Conservation (phyloP, 768 basidiomycete genomes). For the Suillus clintonianus region DNA sequence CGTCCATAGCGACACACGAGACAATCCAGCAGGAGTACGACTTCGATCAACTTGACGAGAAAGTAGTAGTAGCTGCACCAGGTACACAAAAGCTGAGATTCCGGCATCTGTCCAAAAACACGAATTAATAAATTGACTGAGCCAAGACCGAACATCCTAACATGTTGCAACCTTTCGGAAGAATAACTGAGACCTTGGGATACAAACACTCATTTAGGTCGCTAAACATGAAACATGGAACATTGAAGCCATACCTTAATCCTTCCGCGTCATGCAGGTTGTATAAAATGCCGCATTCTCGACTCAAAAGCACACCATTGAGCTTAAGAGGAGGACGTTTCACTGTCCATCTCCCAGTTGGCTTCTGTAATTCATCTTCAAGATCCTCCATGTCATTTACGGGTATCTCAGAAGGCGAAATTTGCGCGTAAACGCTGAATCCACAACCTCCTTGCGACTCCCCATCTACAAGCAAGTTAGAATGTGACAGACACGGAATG, state of each 20-base stretch:
- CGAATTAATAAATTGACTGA: conserved; percentile 7
- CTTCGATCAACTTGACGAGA: conserved; percentile 75
- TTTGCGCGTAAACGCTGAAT: conserved; percentile 66
- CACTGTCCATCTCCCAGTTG: conserved; percentile 69
- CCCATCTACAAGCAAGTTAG: conserved; percentile 40
- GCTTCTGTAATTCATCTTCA: conserved; percentile 72
- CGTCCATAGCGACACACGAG: conserved; percentile 80
- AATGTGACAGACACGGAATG: not conserved
- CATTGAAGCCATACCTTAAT: conserved; percentile 51
- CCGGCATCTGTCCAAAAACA: conserved; percentile 62
- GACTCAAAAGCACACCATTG: conserved; percentile 71
- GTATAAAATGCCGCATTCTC: conserved; percentile 76
- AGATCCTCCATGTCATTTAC: conserved; percentile 62
- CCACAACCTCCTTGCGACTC: conserved; percentile 53
- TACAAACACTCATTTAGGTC: not conserved
- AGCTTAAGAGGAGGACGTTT: conserved; percentile 56
- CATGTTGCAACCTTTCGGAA: conserved; percentile 76
- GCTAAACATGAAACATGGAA: not conserved
- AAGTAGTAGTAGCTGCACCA: conserved; percentile 65
- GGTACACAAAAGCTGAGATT: conserved; percentile 63
- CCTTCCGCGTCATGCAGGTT: conserved; percentile 69
- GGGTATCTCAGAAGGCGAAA: conserved; percentile 56
- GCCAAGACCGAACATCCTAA: conserved; percentile 25
- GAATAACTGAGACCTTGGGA: conserved; percentile 55
- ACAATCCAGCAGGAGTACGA: conserved; percentile 76